Evolutionary conservation across 1,284 basidiomycete species (phyloP), one percentile per base, ranked within the genome.

Genomic region (Sparassis latifolia): DNA sequence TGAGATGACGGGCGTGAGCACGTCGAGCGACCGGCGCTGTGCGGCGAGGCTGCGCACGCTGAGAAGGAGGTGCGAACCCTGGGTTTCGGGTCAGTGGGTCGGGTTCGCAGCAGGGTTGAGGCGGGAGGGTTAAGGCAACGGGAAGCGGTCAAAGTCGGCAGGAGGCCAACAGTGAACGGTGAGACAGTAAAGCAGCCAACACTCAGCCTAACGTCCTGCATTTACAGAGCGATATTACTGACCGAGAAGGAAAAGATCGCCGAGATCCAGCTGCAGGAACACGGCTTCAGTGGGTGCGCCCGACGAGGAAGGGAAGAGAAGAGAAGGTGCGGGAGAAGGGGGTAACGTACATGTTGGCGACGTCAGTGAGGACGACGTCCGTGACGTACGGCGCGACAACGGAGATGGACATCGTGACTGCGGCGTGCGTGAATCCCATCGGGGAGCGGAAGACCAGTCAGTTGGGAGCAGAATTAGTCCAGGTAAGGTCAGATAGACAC

Each of bases 51-150:
- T 20, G 37, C 54, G 54, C 12, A 55, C 33, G 40, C 48, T 53
- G 28, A 55, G 47, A 20, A 55, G 45, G 33, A 55, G 49, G 49
- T 53, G 52, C 20, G 54, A 33, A n/a, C 54, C 54, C 54, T 55
- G 47, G 2, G 40, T 7, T 31, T 6, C 35, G 12, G 35, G 35
- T 7, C 6, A 6, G 35, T 37, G 12, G 12, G 35, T 37, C 20
- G 20, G 20, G 20, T 20, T 20, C 20, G 20, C 20, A 20, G 20
- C 20, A 20, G 20, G 20, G 20, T 20, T 20, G 20, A 20, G 20
- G 20, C 20, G 20, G 20, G 20, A 20, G 20, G 20, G 20, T 20
- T 20, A 20, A 20, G 20, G 20, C 20, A 20, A 20, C 20, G 20
- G 20, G 20, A 20, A 20, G 20, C 20, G 20, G 20, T 20, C 20